Base-by-base conservation (phyloP, 2,329 filamentous ascomycete genomes). In the Xenoacremonium recifei region DNA sequence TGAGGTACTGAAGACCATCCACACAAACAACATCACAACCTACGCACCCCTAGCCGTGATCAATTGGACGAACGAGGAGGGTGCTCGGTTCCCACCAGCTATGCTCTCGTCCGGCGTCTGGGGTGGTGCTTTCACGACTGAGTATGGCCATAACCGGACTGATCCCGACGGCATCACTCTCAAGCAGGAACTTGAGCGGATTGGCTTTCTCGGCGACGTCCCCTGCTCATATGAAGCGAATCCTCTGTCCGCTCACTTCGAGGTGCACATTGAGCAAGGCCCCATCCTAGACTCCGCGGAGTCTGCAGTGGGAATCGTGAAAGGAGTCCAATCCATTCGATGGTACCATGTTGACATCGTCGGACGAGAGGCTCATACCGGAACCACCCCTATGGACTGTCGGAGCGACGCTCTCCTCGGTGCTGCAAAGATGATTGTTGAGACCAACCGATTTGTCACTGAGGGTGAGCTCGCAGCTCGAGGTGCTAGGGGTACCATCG, bases 11-110 rank as follows among this genome's bases (percentile, higher is more conserved):
- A 78, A 74, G 45, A 75, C 81, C 0, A 68, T 95, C 32, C 73
- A 82, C 5, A 87, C 91, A 15, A 77, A 83, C 47, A 70, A 77
- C 18, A 70, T 85, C 2, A 76, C 85, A 57, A 91, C 87, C 0
- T 76, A 85, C 32, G 85, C 80, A 27, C 83, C 84, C 2, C 75
- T 91, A 0, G 87, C 85, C 1, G 78, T 90, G 1, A 80, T 91
- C 3, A 89, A 90, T 57, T 89, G 84, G 85, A 90, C 85, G 3
- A 85, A 82, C 57, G 88, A 93, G 67, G 89, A 93, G 67, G 87
- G 87, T 3, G 87, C 87, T 2, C 77, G 87, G 0, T 92, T 92
- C 49, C 86, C 87, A 1, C 81, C 82, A 39, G 85, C 80, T 21
- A 90, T 89, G 81, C 69, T 85, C 19, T 72, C 82, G 0, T 89